Base-by-base conservation (phyloP, 2,329 filamentous ascomycete genomes). In the Penicillium paneum region DNA sequence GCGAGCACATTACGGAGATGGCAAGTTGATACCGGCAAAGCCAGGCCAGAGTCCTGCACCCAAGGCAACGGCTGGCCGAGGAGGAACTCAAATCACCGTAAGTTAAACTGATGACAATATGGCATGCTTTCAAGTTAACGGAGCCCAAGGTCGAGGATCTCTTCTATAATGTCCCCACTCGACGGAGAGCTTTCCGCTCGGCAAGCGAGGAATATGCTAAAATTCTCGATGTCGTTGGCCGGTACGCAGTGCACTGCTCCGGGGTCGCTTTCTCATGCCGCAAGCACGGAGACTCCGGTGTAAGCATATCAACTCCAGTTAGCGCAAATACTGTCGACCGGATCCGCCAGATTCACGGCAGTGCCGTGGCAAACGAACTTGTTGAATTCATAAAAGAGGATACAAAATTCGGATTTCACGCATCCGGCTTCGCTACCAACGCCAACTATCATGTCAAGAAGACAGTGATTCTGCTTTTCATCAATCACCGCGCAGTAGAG, bases 241-340 rank as follows among this genome's bases (percentile, higher is more conserved):
- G 90, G 40, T 97, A 99, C 74, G 90, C 94, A 28, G 84, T 99
- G 10, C 94, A 99, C 72, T 97, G 93, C 69, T 78, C 83, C 51
- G 86, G 89, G n/a, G 91, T 99, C 12, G 89, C 89, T 1, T 97
- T 99, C 71, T 93, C 91, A 3, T 97, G 94, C 77, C 97, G 97
- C 72, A 99, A 97, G 73, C 87, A 94, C 61, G 93, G 93, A 52
- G 94, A 97, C 64, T 85, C 90, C 4, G 88, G 88, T 7, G 86
- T 87, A 26, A 91, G 89, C 56, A 83, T 99, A 40, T 88, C 92
- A 8, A 87, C 96, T 0, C 87, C 89, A 50, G 81, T 86, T 8
- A 84, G 79, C 55, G 89, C 92, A 13, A 87, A 80, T 6, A 86
- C 84, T 0, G 79, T 87, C 38, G 93, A 97, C 69, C 84, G 93